phyloP scores from a whole-genome alignment of 1,284 basidiomycete species.

The Ceratobasidium sp. region DNA sequence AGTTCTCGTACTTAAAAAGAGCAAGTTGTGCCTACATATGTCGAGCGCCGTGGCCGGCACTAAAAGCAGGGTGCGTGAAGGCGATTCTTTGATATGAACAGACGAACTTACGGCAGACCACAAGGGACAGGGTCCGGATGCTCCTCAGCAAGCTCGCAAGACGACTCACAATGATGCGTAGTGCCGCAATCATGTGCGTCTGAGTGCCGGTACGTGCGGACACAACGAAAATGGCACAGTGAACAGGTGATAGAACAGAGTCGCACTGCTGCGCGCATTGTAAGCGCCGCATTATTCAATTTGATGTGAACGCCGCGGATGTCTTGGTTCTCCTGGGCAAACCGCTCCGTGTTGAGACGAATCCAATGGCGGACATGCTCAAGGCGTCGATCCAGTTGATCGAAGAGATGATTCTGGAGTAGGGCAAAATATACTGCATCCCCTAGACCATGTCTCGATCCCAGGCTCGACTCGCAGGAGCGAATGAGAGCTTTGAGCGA shows the following conservation, averaged over 20 bases:
- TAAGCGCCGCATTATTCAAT: slow-evolving; percentile 25
- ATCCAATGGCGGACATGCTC: slow-evolving; percentile 39
- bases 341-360: slow-evolving; percentile 34
- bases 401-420: slow-evolving; percentile 15
- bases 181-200: slow-evolving; percentile 44
- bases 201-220: slow-evolving; percentile 32
- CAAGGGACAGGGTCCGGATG: slow-evolving; percentile 51
- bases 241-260: slow-evolving; percentile 42
- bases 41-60: slow-evolving; percentile 65
- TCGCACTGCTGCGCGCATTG: slow-evolving; percentile 20
- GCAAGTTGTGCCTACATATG: slow-evolving; percentile 66
- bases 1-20: no score
- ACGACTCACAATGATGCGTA: slow-evolving; percentile 40
- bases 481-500: not conserved
- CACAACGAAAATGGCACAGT: slow-evolving; percentile 37
- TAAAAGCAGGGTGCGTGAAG: slow-evolving; percentile 18
- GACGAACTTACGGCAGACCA: slow-evolving; percentile 58
- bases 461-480: not conserved
- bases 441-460: not conserved
- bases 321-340: slow-evolving; percentile 37
- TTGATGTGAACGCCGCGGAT: slow-evolving; percentile 34
- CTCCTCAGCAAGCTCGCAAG: slow-evolving; percentile 43
- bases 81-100: not conserved
- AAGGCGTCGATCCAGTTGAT: slow-evolving; percentile 25
- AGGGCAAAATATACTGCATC: slow-evolving; percentile 13